Evolutionary conservation across 1,284 basidiomycete species (phyloP).

Genomic region (Coriolopsis trogii): DNA sequence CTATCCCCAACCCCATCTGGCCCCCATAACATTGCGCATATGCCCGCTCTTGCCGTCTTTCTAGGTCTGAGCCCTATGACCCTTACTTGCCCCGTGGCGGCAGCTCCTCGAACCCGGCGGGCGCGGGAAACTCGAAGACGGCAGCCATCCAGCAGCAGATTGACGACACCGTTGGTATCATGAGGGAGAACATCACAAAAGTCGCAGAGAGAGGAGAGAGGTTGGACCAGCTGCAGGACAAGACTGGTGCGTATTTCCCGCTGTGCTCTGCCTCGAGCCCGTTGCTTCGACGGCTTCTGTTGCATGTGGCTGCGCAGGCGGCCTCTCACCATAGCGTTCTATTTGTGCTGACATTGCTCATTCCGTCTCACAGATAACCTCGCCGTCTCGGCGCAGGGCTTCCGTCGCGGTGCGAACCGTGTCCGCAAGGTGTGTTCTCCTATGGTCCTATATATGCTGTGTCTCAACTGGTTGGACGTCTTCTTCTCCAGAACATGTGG

Average conservation of each 20-base stretch:
- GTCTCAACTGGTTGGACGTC: conserved; percentile 25
- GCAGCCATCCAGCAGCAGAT: conserved; percentile 94
- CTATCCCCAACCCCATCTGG: not conserved
- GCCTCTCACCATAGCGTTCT: not conserved
- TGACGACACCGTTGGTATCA: conserved; percentile 93
- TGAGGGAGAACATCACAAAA: conserved; percentile 97
- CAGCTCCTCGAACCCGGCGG: conserved; percentile 57
- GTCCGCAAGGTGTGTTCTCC: conserved; percentile 88
- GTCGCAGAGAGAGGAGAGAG: conserved; percentile 96
- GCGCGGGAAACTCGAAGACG: conserved; percentile 78
- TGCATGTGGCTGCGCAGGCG: not conserved
- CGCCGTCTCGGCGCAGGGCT: conserved; percentile 98
- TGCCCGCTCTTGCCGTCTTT: not conserved
- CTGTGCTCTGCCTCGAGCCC: too few relatives aligned
- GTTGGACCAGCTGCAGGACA: conserved; percentile 94
- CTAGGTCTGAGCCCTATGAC: conserved; percentile 92
- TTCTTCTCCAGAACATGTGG: conserved; percentile 74
- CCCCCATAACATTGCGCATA: not conserved
- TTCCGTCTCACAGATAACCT: conserved; percentile 74
- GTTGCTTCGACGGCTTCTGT: not conserved
- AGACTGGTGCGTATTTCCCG: conserved; percentile 85
- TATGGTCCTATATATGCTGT: not conserved
- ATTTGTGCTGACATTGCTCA: not conserved
- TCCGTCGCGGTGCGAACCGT: conserved; percentile 95
- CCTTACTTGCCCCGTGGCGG: conserved; percentile 90